Conservation (phyloP, 805 yeast genomes). For the Blastobotrys robertii region DNA sequence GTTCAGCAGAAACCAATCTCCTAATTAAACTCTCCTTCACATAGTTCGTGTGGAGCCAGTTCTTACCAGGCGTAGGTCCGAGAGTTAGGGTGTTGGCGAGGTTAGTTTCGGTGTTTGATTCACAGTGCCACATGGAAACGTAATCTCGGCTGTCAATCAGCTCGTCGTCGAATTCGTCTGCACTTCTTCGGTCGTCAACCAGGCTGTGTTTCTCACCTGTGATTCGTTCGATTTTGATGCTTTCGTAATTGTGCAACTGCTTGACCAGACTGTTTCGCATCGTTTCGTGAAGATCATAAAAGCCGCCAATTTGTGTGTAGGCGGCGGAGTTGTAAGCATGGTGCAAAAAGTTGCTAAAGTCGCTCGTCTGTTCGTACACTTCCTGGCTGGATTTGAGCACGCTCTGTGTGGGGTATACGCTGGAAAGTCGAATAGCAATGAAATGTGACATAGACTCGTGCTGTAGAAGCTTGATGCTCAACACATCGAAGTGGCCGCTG, state of each 20-base stretch:
- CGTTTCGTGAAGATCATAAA: slow-evolving; percentile 49
- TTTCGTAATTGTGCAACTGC: slow-evolving; percentile 24
- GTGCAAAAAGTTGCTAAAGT: slow-evolving; percentile 39
- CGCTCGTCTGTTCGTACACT: slow-evolving; percentile 46
- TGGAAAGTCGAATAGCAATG: slow-evolving; percentile 39
- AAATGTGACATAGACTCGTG: slow-evolving; percentile 52
- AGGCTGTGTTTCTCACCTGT: slow-evolving; percentile 2
- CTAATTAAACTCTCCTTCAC: slow-evolving; percentile 24
- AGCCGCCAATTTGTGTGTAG: slow-evolving; percentile 58
- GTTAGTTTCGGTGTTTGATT: slow-evolving; percentile 26
- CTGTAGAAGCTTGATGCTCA: slow-evolving; percentile 69
- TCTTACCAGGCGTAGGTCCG: slow-evolving; percentile 21
- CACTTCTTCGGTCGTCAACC: slow-evolving; percentile 2
- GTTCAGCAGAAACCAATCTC: slow-evolving; percentile 7
- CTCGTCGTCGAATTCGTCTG: slow-evolving; percentile 1
- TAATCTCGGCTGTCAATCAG: slow-evolving; percentile 52
- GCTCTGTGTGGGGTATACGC: slow-evolving; percentile 35
- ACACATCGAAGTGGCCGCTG: slow-evolving; percentile 37
- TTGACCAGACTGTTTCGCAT: slow-evolving; percentile 40
- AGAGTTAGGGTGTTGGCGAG: slow-evolving; percentile 17
- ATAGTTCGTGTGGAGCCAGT: slow-evolving; percentile 30
- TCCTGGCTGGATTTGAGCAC: slow-evolving; percentile 33
- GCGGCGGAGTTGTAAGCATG: slow-evolving; percentile 49
- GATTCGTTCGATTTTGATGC: slow-evolving; percentile 15
- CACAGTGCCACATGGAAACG: slow-evolving; percentile 43